Evolutionary conservation across 2,329 filamentous ascomycete species (phyloP), one percentile per base, ranked within the genome.

Genomic region (Aspergillus hiratsukae): DNA sequence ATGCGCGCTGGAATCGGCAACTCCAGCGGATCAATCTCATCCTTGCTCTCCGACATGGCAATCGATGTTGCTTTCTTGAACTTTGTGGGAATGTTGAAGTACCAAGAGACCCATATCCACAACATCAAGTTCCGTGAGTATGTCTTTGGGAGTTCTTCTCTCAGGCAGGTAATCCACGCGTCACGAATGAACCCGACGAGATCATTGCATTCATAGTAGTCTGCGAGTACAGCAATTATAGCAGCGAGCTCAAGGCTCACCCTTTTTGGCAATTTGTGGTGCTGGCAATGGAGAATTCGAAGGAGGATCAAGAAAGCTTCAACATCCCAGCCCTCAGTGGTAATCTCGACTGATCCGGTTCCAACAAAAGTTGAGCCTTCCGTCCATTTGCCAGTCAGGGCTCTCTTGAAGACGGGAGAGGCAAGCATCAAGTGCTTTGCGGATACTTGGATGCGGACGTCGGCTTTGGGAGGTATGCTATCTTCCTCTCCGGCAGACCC

Each of bases 121-220:
- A 55, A 19, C 25, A 53, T 45, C n/a, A 56, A 21, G 40, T 55
- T 49, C n/a, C 58, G 49, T 9, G 35, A 56, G 50, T 49, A 55
- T 17, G 46, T 51, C 19, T 9, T n/a, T n/a, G 60, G 58, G 10
- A 55, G 41, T 31, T 61, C 49, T 2, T 59, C 54, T 17, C 31
- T 17, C 31, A 64, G 35, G 28, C 29, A 27, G 0, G 41, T 19
- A 17, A 66, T 58, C 65, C 65, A 66, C n/a, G 50, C 53, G 35
- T 60, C 55, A 1, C 40, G 49, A 7, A 63, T 49, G 17, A 65
- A 35, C 4, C 40, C 8, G 40, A 68, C 3, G 43, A 48, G 45
- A 4, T 60, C 53, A 21, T 56, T 59, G 59, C 66, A 68, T 9
- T 63, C 49, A 48, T 66, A 68, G 50, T 68, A 69, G 52, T 68